Percentiles rank a stretch among this genome's conserved stretches.
phyloP scores from a whole-genome alignment of 768 basidiomycete species.

The Cubamyces lactineus region DNA sequence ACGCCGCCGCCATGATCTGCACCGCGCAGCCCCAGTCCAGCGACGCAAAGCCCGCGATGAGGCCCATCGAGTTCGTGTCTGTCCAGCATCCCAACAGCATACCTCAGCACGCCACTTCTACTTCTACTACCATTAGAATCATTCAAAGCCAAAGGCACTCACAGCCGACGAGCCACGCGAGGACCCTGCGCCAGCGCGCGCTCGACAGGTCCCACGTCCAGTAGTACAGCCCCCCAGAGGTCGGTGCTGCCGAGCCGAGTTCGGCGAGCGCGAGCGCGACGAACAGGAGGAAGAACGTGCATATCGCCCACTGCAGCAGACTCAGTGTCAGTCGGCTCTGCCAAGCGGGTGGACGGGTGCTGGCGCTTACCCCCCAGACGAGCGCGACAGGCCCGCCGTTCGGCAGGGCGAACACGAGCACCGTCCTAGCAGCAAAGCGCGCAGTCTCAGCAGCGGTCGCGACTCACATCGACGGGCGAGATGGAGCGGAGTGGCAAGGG shows the following conservation, averaged over 20 bases:
- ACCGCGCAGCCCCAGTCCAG: constrained; percentile 44
- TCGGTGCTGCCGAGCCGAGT: constrained; percentile 40
- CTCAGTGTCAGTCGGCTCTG: too few relatives aligned
- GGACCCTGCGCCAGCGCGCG: constrained; percentile 37
- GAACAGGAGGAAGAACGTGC: constrained; percentile 38
- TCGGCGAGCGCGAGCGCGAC: constrained; percentile 41
- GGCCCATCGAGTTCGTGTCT: constrained; percentile 42
- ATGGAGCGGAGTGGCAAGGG: too few relatives aligned
- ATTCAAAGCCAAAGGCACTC: too few relatives aligned
- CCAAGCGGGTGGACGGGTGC: neutral
- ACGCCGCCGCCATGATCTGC: constrained; percentile 43
- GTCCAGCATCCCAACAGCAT: too few relatives aligned
- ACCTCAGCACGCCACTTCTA: too few relatives aligned
- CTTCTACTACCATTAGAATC: too few relatives aligned
- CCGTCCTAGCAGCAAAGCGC: constrained; percentile 36
- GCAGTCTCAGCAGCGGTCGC: too few relatives aligned
- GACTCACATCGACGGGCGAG: too few relatives aligned
- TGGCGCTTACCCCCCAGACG: constrained; percentile 64
- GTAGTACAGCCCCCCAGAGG: constrained; percentile 42
- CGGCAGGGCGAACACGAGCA: constrained; percentile 55
- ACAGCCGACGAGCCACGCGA: constrained; percentile 46
- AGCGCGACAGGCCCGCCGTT: constrained; percentile 71
- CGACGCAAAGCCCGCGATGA: constrained; percentile 38
- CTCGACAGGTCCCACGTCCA: constrained; percentile 40
- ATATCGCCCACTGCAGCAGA: constrained; percentile 37